Percentiles rank a stretch among this genome's conserved stretches.
These are phyloP conservation scores for Hanseniaspora lindneri DNA, from an alignment of 805 yeast species.

Conservation along the genomic window DNA sequence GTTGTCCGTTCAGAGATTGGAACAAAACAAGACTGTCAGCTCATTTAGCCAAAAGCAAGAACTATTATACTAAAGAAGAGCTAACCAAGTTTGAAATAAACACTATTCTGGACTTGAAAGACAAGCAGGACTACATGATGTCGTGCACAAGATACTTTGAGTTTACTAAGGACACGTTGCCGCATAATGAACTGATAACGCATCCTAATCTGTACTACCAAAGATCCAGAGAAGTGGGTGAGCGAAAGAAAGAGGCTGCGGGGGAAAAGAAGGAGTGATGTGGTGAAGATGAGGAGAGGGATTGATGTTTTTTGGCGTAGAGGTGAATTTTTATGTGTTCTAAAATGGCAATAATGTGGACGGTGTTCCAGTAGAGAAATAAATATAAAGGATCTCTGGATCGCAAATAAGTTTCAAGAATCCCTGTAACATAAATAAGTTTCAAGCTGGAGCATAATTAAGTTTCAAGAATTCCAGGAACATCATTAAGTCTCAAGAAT, in stretches of 20 bases:
- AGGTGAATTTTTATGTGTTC: no score
- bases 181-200: conserved; percentile 50
- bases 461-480: no score
- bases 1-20: conserved; percentile 83
- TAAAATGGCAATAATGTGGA: no score
- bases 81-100: conserved; percentile 38
- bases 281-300: no score
- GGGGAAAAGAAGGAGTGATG: no score
- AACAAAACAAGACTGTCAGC: conserved; percentile 48
- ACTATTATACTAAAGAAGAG: conserved; percentile 54
- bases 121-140: conserved; percentile 58
- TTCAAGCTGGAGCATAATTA: no score
- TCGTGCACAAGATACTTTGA: conserved; percentile 90
- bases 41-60: conserved; percentile 36
- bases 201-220: conserved; percentile 88
- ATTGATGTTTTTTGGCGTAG: no score
- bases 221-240: conserved; percentile 40
- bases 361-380: no score
- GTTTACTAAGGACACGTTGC: conserved; percentile 37
- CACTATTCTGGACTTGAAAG: conserved; percentile 55
- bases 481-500: no score
- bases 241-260: neutral
- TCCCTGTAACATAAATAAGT: no score
- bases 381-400: no score
- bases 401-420: no score